phyloP scores from a whole-genome alignment of 1,284 basidiomycete genomes.

The Pholiota adiposa region DNA sequence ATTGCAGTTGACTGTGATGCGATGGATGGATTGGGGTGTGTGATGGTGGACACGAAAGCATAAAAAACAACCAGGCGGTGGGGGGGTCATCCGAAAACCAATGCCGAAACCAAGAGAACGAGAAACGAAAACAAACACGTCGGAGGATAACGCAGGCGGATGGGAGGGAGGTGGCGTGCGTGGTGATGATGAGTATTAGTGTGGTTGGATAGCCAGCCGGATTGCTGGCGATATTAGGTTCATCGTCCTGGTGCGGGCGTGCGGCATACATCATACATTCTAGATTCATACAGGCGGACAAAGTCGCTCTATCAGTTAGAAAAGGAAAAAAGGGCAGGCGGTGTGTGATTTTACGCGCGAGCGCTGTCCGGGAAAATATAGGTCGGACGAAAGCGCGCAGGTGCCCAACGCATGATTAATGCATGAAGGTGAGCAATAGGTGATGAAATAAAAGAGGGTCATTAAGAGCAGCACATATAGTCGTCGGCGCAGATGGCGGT shows the following conservation, averaged over 20 bases:
- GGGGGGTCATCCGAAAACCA: conserved; percentile 13
- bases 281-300: conserved; percentile 26
- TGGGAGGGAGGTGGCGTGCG: conserved; percentile 1
- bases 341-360: background rate
- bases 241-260: conserved; percentile 19
- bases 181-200: conserved; percentile 1
- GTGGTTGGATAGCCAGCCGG: conserved; percentile 1
- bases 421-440: conserved; percentile 22
- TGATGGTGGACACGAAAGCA: conserved; percentile 6
- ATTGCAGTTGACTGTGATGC: conserved; percentile 6
- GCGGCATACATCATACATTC: conserved; percentile 30
- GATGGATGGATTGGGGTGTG: conserved; percentile 8
- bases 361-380: background rate
- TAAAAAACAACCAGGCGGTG: conserved; percentile 14
- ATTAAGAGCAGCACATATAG: conserved; percentile 27
- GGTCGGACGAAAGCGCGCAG: background rate
- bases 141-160: conserved; percentile 4
- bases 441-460: conserved; percentile 10
- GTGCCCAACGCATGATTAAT: conserved; percentile 11
- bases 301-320: conserved; percentile 25
- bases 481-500: conserved; percentile 20
- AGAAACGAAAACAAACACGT: background rate
- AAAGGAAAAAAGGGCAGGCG: background rate
- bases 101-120: conserved; percentile 17
- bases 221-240: conserved; percentile 18